phyloP scores from a whole-genome alignment of 2,329 filamentous ascomycete genomes.

The Thelonectria discophora region DNA sequence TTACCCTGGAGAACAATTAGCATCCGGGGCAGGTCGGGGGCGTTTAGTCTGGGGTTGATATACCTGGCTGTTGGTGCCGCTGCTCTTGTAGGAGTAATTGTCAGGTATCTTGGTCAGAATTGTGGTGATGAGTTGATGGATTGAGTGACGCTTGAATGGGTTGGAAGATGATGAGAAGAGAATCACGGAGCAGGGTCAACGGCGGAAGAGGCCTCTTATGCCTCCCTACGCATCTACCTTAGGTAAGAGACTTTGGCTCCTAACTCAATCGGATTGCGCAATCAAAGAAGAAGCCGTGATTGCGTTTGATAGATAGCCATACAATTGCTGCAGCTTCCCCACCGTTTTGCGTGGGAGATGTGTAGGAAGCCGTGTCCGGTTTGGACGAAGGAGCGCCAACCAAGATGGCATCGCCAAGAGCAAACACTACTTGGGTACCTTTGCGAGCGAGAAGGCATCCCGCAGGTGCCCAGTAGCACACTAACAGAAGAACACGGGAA shows the following conservation, averaged over 20 bases:
- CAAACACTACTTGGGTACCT: too few species aligned
- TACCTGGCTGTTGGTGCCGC: conserved; percentile 72
- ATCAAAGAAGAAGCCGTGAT: neutral
- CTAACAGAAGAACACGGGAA: too few species aligned
- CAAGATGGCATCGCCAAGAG: too few species aligned
- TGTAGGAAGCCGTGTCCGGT: too few species aligned
- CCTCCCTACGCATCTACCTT: too few species aligned
- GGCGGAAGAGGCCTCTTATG: neutral
- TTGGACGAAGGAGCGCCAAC: too few species aligned
- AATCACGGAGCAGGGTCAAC: neutral
- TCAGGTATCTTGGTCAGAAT: conserved; percentile 27
- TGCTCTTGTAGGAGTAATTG: conserved; percentile 55
- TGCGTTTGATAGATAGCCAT: too few species aligned
- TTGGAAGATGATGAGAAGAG: neutral
- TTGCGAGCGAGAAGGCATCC: too few species aligned
- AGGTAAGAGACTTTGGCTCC: too few species aligned
- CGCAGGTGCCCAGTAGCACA: too few species aligned
- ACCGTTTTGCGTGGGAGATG: too few species aligned
- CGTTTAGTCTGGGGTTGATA: conserved; percentile 3
- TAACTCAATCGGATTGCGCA: neutral
- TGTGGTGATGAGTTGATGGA: neutral
- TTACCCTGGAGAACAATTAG: conserved; percentile 63
- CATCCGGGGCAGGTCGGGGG: neutral
- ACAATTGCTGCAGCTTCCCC: too few species aligned
- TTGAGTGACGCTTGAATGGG: neutral